Evolutionary conservation across 768 basidiomycete species (phyloP).

Genomic region (Daedalea quercina): DNA sequence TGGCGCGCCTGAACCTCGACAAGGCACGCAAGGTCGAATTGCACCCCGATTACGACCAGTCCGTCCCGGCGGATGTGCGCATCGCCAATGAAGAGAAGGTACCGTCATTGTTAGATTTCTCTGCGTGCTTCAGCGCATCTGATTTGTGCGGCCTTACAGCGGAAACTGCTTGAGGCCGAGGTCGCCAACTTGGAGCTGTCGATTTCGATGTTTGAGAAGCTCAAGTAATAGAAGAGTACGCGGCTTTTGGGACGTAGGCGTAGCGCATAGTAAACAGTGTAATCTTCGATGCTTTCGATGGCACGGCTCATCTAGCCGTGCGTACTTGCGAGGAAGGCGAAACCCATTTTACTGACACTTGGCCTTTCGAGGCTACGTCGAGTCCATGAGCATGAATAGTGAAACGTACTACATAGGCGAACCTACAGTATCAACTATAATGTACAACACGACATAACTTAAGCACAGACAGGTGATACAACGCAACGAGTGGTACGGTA

Average conservation of each 20-base stretch:
- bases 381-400: no score
- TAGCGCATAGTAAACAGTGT: no score
- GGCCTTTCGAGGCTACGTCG: no score
- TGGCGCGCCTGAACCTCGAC: constrained; percentile 60
- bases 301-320: no score
- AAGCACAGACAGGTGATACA: not conserved
- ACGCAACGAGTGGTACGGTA: no score
- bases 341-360: no score
- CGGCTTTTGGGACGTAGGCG: no score
- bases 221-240: constrained; percentile 41
- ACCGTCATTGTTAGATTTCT: constrained; percentile 16
- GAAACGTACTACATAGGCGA: not conserved
- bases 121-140: not conserved
- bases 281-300: no score
- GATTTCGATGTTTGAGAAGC: constrained; percentile 67
- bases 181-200: constrained; percentile 64
- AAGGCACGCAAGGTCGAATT: constrained; percentile 72
- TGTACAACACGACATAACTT: not conserved
- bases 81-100: constrained; percentile 80
- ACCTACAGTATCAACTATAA: not conserved
- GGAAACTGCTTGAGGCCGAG: constrained; percentile 75
- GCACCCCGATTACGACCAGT: constrained; percentile 71
- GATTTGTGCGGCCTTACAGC: constrained; percentile 32
- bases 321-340: no score
- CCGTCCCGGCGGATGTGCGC: constrained; percentile 75